Evolutionary conservation across 345 rosid species (phyloP), one percentile per base, ranked within the genome.

Genomic region (Luvunga scandens): DNA sequence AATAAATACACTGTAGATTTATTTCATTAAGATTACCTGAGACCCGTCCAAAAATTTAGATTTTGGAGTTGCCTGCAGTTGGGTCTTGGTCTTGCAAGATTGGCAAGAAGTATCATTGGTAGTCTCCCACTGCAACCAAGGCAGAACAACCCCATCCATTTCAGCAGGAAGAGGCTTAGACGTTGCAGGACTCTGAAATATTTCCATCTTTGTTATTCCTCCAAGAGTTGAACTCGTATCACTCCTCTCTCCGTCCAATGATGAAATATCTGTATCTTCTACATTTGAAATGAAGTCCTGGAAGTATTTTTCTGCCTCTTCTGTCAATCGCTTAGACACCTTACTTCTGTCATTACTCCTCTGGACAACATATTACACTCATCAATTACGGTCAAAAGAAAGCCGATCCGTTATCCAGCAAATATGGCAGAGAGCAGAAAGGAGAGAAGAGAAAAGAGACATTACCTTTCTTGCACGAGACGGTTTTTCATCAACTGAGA

Each of bases 51-150:
- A 62, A 45, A 79, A 45, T 22, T 59, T 31, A 31, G 75, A 25
- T 81, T 80, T 85, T 61, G 93, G 59, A 22, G 79, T 82, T 76
- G 83, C 66, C 1, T 78, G 78, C 3, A 77, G 79, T 71, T 77
- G 87, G 13, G 80, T 48, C 71, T 77, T 83, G 45, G 83, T 82
- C 34, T 82, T 87, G 78, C 86, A 80, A 28, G 86, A 61, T 60
- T 79, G 56, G 30, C 88, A 77, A 83, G 85, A 90, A 78, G 83
- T 71, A 63, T 92, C 93, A n/a, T 86, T 87, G 74, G 91, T 85
- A 78, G 97, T 88, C 75, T 96, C 99, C 99, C 98, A 96, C 73
- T 90, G 87, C 82, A 96, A 84, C 98, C 99, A 96, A 33, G 99
- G 99, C 71, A 96, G 84, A 42, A 83, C 87, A 66, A 94, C 91